Base-by-base conservation (phyloP, 2,329 filamentous ascomycete species). In the Cryphonectria naterciae region DNA sequence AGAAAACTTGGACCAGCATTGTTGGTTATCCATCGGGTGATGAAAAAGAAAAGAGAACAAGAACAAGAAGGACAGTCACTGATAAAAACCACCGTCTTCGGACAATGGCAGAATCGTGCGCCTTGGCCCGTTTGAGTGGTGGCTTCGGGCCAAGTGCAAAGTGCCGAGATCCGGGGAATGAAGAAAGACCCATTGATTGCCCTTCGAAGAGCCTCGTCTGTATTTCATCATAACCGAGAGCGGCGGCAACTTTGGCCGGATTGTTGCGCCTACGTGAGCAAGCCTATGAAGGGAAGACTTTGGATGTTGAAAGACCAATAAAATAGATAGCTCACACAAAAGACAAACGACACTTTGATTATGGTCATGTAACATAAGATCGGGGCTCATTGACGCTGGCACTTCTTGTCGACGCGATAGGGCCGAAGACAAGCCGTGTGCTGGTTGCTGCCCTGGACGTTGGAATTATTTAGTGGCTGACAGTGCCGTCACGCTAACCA, bases 31-130 rank as follows among this genome's bases (percentile, higher is more conserved):
- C 4, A 28, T 28, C 52, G 25, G n/a, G 52, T 56, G 49, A 54
- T 22, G 4, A 7, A 37, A 7, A 39, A 32, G 32, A 11, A 39
- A 39, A 46, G 43, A 17, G 10, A 19, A 52, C 19, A 35, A 58
- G 15, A 32, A n/a, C 4, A 28, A 39, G 37, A 39, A 39, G 17
- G 13, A 17, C 54, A 28, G 19, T 32, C 4, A 58, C 54, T 32
- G 54, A 58, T 58, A 58, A 58, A 49, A 49, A 35, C 28, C 28
- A 58, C 54, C 28, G 54, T 15, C 15, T 58, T 19, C 54, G 54
- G 52, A 56, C n/a, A 56, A 56, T 28, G n/a, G 54, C 54, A 58
- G 25, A 58, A 58, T n/a, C 46, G 28, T 28, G 28, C 54, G 54
- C 28, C 54, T 32, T 58, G 54, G 28, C 54, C 17, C 10, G 35